phyloP scores from a whole-genome alignment of 768 basidiomycete species.

The Tephrocybe sp. region DNA sequence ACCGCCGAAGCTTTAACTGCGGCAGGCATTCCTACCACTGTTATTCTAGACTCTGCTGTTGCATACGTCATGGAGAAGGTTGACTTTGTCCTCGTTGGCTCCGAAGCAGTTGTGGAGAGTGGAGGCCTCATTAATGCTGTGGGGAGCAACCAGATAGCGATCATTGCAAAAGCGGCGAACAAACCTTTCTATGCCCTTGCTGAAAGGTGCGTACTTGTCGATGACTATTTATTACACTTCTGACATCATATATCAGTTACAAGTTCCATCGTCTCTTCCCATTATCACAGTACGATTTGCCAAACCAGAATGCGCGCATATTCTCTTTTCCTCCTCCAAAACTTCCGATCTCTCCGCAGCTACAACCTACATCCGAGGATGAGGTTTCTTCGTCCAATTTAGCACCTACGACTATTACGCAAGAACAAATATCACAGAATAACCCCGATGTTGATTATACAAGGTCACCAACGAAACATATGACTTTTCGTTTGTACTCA shows the following conservation, averaged over 20 bases:
- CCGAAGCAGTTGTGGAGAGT: constrained; percentile 97
- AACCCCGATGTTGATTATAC: constrained; percentile 95
- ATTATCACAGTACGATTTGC: constrained; percentile 85
- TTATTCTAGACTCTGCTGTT: constrained; percentile 94
- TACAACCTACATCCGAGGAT: constrained; percentile 18
- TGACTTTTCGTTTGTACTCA: constrained; percentile 1
- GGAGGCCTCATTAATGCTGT: constrained; percentile 92
- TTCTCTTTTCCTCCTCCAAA: constrained; percentile 60
- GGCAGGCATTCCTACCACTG: constrained; percentile 91
- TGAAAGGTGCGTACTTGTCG: constrained; percentile 58
- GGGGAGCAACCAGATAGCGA: constrained; percentile 94
- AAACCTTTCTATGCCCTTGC: constrained; percentile 97
- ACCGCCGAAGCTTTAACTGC: constrained; percentile 86
- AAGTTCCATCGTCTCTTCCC: constrained; percentile 98
- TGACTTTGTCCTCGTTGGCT: constrained; percentile 93
- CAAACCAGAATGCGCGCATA: constrained; percentile 73
- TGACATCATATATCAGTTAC: constrained; percentile 54
- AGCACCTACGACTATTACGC: constrained; percentile 54
- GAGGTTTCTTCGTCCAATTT: constrained; percentile 23
- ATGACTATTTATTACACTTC: constrained; percentile 20
- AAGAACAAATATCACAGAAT: constrained; percentile 78
- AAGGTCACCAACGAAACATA: constrained; percentile 42
- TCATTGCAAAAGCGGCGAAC: constrained; percentile 90
- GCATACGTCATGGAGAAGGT: constrained; percentile 97
- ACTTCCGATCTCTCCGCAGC: constrained; percentile 21